Conservation (phyloP, 352 stramenopile species). For the Phytophthora boehmeriae region DNA sequence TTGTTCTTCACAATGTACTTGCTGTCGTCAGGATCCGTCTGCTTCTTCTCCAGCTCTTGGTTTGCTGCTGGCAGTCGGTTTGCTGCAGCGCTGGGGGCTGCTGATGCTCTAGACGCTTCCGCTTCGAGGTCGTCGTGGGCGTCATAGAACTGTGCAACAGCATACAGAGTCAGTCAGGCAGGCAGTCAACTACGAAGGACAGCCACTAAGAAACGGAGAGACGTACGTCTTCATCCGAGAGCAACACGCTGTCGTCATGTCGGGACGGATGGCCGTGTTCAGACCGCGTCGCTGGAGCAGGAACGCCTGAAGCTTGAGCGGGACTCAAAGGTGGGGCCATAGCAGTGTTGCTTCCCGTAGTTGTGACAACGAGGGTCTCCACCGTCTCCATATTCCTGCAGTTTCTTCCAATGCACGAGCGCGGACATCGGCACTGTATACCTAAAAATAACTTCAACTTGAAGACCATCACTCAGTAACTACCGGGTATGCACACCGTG, state of each 20-base stretch:
- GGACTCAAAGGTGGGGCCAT: constrained; percentile 11
- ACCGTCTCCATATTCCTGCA: constrained; percentile 32
- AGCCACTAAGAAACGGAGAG: no score
- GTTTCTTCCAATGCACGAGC: constrained; percentile 24
- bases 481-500: no score
- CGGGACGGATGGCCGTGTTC: constrained; percentile 20
- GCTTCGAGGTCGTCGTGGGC: constrained; percentile 59
- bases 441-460: constrained; percentile 42
- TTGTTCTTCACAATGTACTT: constrained; percentile 86
- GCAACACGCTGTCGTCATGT: constrained; percentile 57
- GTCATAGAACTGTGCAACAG: constrained; percentile 63
- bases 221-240: constrained; percentile 71
- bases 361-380: constrained; percentile 3
- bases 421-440: background rate
- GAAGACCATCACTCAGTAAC: constrained; percentile 34
- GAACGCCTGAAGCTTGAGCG: background rate
- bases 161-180: constrained; percentile 4
- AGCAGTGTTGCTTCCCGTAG: constrained; percentile 3
- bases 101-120: constrained; percentile 30
- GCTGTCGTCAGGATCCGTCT: constrained; percentile 41
- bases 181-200: background rate
- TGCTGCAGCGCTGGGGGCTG: constrained; percentile 17
- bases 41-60: constrained; percentile 21
- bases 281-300: constrained; percentile 3
- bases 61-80: constrained; percentile 12